A percentile compares a stretch with the other conserved stretches of the same genome.
Evolutionary conservation across 2,329 filamentous ascomycete genomes (phyloP).

Genomic region (Aspergillus ibericus): DNA sequence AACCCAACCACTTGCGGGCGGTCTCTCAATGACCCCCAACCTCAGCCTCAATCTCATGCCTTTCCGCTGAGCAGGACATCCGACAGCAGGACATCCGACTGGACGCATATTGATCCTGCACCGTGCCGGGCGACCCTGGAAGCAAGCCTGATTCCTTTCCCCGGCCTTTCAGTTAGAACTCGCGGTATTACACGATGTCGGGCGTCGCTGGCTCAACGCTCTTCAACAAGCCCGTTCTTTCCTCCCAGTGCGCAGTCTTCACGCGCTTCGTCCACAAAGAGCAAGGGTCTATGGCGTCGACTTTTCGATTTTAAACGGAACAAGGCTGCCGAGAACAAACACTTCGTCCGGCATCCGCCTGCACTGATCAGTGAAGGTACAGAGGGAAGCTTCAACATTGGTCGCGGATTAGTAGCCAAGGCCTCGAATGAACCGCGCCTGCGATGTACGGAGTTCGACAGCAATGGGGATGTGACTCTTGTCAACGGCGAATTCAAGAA

Average conservation of each 20-base stretch:
- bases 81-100: constrained; percentile 23
- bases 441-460: constrained; percentile 92
- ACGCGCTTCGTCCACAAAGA: constrained; percentile 34
- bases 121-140: constrained; percentile 28
- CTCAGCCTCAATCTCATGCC: constrained; percentile 13
- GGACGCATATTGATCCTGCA: constrained; percentile 19
- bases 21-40: constrained; percentile 14
- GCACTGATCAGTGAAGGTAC: constrained; percentile 59
- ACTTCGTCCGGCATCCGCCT: constrained; percentile 59
- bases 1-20: constrained; percentile 32
- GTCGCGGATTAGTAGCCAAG: constrained; percentile 70
- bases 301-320: constrained; percentile 37
- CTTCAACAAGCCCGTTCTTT: constrained; percentile 9
- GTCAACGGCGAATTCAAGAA: constrained; percentile 97
- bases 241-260: constrained; percentile 16
- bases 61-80: constrained; percentile 21
- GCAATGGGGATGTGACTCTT: constrained; percentile 85
- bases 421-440: constrained; percentile 81
- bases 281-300: constrained; percentile 36
- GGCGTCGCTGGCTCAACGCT: constrained; percentile 5
- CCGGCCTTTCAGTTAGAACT: constrained; percentile 12
- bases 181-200: constrained; percentile 15
- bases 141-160: constrained; percentile 31
- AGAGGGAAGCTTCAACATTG: constrained; percentile 64
- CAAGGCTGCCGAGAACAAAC: constrained; percentile 40